A percentile compares a stretch with the other conserved stretches of the same genome.
These are phyloP conservation scores for Hippophae gyantsensis DNA, from an alignment of 306 rosid species.

Conservation along the genomic window DNA sequence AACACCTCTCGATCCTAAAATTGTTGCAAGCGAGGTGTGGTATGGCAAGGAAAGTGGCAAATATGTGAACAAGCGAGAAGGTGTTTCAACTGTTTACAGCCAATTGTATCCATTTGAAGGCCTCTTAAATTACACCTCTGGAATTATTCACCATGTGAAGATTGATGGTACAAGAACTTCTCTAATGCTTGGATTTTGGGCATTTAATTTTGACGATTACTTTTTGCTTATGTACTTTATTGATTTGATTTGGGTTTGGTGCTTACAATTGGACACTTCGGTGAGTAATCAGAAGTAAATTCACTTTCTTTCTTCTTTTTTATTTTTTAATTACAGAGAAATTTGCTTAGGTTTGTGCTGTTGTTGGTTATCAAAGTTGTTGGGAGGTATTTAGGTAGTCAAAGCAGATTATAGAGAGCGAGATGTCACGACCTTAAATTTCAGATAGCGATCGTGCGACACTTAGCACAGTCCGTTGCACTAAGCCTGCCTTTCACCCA, in stretches of 20 bases:
- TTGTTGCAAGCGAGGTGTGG: slow-evolving; percentile 63
- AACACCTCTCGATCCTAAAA: slow-evolving; percentile 59
- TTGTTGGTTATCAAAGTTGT: too few relatives aligned
- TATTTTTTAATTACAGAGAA: too few relatives aligned
- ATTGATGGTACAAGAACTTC: slow-evolving; percentile 40
- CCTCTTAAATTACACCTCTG: slow-evolving; percentile 79
- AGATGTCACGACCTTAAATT: too few relatives aligned
- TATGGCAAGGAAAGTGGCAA: slow-evolving; percentile 70
- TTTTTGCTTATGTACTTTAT: not conserved
- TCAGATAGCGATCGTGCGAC: too few relatives aligned
- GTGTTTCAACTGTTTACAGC: slow-evolving; percentile 56
- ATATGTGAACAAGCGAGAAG: slow-evolving; percentile 36
- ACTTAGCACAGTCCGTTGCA: too few relatives aligned
- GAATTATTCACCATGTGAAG: slow-evolving; percentile 81
- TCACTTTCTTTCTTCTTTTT: too few relatives aligned
- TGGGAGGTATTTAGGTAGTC: too few relatives aligned
- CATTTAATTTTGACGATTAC: not conserved
- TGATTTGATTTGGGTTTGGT: not conserved
- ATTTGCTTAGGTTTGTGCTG: too few relatives aligned
- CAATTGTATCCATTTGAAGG: slow-evolving; percentile 81
- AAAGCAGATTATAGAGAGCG: too few relatives aligned
- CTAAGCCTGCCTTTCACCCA: too few relatives aligned
- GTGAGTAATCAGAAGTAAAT: too few relatives aligned
- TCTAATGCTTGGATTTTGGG: not conserved
- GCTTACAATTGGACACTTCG: too few relatives aligned